Evolutionary conservation across 305 asterid genomes (phyloP), one percentile per base, ranked within the genome.

Genomic region (Ajuga reptans): DNA sequence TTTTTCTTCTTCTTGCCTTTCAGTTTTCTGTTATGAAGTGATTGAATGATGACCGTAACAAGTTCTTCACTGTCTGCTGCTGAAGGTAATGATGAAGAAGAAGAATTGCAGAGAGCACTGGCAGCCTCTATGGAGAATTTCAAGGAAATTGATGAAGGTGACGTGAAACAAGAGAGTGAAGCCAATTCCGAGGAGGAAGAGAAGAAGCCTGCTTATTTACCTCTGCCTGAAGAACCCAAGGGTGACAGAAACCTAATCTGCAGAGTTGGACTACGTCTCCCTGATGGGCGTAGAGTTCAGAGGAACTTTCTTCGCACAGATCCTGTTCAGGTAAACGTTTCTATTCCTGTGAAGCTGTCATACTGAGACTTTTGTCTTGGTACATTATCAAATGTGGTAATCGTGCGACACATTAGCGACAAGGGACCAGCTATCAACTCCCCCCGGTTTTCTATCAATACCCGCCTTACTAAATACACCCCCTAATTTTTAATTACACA

Each of bases 231-330:
- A 84, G 96, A 92, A 78, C 96, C 96, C 60, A 89, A 83, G 73
- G 88, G 75, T 63, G 96, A 86, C 60, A 82, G 80, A 73, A 83
- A 71, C 72, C 82, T 85, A 41, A 83, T 87, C 58, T 92, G 96
- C 84, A 86, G 89, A 72, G 86, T 92, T 74, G 91, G 96, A 39
- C 79, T 92, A 29, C 96, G 96, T 69, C 91, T 92, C 27, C 98
- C 98, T 49, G 91, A 88, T 81, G 98, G 98, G 36, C 92, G 86
- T 64, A 85, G 98, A 77, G 83, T 86, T 74, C 96, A 85, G 70
- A 87, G 98, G 78, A 92, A 85, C 77, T 92, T 92, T 76, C 85
- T 84, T 15, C 91, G 85, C 73, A 54, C 80, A 5, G 98, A 92
- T 75, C 85, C 92, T 9, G 68, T 87, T 79, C 90, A 89, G 96